Base-by-base conservation (phyloP, 78 protist genomes). In the Ministeria vibrans region DNA sequence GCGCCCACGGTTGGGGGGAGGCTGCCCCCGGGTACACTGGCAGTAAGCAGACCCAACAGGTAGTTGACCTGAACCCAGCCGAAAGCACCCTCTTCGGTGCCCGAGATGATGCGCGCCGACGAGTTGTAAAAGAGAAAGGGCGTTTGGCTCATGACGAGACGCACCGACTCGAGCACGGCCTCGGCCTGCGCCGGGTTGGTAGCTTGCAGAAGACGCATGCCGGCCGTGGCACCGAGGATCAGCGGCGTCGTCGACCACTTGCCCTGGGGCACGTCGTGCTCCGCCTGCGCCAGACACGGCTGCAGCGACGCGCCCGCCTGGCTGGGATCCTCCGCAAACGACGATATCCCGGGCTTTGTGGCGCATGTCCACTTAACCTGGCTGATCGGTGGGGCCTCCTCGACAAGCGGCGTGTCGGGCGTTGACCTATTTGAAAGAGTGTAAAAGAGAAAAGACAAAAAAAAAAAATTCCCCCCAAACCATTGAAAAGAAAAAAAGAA, bases 211-310 rank as follows among this genome's bases (percentile, higher is more conserved):
- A 61, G 68, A 9, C 68, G 68, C 68, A 61, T 61, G n/a, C 68
- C 68, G 20, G 68, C 68, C 39, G 68, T 61, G 36, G 68, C 68
- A n/a, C 68, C 68, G 68, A 61, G 68, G n/a, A 61, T 27, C 9
- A 61, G 39, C 68, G 68, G 22, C 38, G 68, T 61, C n/a, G 9
- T 61, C 39, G 9, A 5, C 38, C 27, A n/a, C 68, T 6, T 5
- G 13, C 9, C 38, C 20, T 15, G 13, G 13, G 68, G 68, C 39
- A 61, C n/a, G 68, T 23, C 13, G 38, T 11, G 38, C 36, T 20
- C 38, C 68, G 68, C 68, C 38, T 6, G 27, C 68, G 9, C 68
- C 13, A 61, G 9, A n/a, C 13, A n/a, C 39, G 68, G 68, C 39
- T 18, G 38, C 9, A 61, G 20, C 38, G 36, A 23, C n/a, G 68